Evolutionary conservation across 2,329 filamentous ascomycete genomes (phyloP).

Genomic region (Botrytis sinoallii): DNA sequence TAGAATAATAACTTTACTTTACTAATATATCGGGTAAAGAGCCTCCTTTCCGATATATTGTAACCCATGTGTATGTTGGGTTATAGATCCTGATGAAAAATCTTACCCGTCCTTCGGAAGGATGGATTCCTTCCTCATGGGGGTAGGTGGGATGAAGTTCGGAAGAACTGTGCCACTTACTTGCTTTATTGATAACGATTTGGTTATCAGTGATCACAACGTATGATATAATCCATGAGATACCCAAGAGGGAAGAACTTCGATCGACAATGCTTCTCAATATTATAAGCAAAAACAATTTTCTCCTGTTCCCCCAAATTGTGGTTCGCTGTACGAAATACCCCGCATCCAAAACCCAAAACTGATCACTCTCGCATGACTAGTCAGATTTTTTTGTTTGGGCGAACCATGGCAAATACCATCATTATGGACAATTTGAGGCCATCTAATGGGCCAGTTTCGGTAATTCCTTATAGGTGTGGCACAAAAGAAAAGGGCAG

Average conservation of each 20-base stretch:
- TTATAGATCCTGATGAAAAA: not conserved
- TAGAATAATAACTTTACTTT: not conserved
- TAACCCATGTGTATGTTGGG: not conserved
- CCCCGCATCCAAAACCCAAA: conserved; percentile 15
- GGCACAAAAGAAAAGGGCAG: conserved; percentile 16
- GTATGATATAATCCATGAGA: not conserved
- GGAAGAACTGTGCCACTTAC: not conserved
- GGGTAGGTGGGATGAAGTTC: not conserved
- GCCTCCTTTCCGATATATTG: not conserved
- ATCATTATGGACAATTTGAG: not conserved
- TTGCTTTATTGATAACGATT: not conserved
- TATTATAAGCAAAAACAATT: not conserved
- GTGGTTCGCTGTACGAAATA: conserved; percentile 14
- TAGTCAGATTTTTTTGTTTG: not conserved
- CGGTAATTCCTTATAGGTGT: conserved; percentile 1
- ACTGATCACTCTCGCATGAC: conserved; percentile 12
- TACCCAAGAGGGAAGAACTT: not conserved
- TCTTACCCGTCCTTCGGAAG: conserved; percentile 5
- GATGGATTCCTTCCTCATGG: not conserved
- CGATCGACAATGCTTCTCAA: not conserved
- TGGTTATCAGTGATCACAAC: not conserved
- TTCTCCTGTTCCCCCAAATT: not conserved
- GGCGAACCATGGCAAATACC: conserved; percentile 15
- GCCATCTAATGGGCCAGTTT: not conserved
- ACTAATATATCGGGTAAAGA: not conserved